Evolutionary conservation across 495 filamentous ascomycete species (phyloP).

Genomic region (Aspergillus sclerotiicarbonarius): DNA sequence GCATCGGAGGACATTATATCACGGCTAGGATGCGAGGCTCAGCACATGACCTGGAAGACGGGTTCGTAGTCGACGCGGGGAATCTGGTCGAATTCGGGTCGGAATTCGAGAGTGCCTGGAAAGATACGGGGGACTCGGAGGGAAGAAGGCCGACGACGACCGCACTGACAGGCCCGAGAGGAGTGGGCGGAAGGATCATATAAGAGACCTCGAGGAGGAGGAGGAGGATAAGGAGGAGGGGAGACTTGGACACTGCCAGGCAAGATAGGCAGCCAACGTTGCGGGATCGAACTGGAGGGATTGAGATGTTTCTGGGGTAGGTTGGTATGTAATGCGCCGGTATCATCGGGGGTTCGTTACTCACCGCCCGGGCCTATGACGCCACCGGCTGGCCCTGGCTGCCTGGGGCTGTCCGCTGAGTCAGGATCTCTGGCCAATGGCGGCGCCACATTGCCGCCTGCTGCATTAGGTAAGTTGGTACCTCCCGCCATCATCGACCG

Average conservation of each 20-base stretch:
- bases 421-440: constrained; percentile 3
- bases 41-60: constrained; percentile 26
- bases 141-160: neutral
- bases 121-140: neutral
- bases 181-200: neutral
- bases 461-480: constrained; percentile 8
- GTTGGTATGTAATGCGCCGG: neutral
- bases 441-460: neutral
- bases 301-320: neutral
- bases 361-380: constrained; percentile 1
- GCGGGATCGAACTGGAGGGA: too few species aligned
- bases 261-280: neutral
- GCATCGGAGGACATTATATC: constrained; percentile 46
- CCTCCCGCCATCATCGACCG: constrained; percentile 2
- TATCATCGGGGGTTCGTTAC: neutral
- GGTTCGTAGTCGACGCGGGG: neutral
- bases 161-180: neutral
- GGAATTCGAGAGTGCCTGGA: constrained; percentile 3
- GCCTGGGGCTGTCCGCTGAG: constrained; percentile 6
- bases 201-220: neutral
- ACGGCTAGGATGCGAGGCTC: constrained; percentile 19
- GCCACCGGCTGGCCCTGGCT: neutral
- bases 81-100: neutral
- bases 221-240: neutral
- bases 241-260: neutral